Evolutionary conservation across 2,329 filamentous ascomycete genomes (phyloP).

Genomic region (Neonectria magnoliae): DNA sequence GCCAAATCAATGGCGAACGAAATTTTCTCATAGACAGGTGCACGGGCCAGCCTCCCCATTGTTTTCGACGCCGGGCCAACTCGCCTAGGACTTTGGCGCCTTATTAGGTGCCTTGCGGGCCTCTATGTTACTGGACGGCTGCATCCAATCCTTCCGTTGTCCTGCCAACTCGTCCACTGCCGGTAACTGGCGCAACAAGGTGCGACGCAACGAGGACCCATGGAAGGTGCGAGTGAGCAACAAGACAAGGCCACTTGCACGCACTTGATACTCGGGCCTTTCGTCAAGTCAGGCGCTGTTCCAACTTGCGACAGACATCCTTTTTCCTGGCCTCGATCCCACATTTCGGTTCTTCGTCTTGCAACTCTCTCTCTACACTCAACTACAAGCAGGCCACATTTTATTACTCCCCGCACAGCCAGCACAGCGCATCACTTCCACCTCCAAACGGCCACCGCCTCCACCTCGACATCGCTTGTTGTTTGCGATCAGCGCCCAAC

Average conservation of each 20-base stretch:
- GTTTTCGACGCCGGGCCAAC: constrained; percentile 21
- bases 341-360: background rate
- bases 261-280: constrained; percentile 32
- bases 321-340: constrained; percentile 14
- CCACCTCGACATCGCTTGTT: constrained; percentile 11
- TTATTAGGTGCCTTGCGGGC: constrained; percentile 12
- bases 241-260: constrained; percentile 24
- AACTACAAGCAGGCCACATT: constrained; percentile 10
- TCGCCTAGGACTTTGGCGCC: constrained; percentile 8
- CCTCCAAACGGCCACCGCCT: constrained; percentile 22
- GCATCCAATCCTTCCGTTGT: constrained; percentile 42
- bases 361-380: background rate
- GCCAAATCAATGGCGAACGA: constrained; percentile 26
- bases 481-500: constrained; percentile 10
- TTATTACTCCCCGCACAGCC: background rate
- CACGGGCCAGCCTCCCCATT: constrained; percentile 37
- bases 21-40: constrained; percentile 36
- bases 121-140: background rate
- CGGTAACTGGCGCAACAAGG: constrained; percentile 39
- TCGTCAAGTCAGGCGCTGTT: constrained; percentile 17
- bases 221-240: constrained; percentile 18
- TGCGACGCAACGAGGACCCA: constrained; percentile 35
- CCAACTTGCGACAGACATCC: constrained; percentile 24
- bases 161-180: constrained; percentile 48
- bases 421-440: constrained; percentile 9